phyloP scores from a whole-genome alignment of 352 stramenopile species.

The Globisporangium megalacanthum region DNA sequence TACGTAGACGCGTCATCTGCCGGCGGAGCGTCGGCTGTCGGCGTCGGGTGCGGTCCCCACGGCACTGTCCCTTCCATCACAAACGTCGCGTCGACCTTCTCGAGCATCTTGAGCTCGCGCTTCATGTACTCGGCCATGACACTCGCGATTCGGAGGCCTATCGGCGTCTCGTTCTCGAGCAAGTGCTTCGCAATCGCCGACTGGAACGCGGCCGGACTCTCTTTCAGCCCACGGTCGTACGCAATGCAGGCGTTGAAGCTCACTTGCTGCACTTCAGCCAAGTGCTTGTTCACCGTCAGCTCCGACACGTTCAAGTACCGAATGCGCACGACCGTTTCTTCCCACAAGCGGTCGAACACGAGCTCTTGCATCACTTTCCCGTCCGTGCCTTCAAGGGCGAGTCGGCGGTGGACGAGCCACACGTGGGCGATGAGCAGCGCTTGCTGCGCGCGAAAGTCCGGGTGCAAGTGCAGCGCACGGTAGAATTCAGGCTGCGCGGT shows the following conservation, averaged over 20 bases:
- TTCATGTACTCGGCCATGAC: slow-evolving; percentile 70
- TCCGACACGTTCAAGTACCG: slow-evolving; percentile 91
- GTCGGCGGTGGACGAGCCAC: slow-evolving; percentile 94
- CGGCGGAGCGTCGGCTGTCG: slow-evolving; percentile 2
- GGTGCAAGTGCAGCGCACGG: slow-evolving; percentile 47
- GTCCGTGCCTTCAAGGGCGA: slow-evolving; percentile 76
- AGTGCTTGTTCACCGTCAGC: slow-evolving; percentile 95
- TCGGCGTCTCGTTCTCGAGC: slow-evolving; percentile 60
- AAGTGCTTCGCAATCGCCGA: slow-evolving; percentile 65
- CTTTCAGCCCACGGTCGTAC: slow-evolving; percentile 89
- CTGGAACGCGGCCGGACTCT: slow-evolving; percentile 44
- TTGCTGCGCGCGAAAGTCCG: slow-evolving; percentile 91
- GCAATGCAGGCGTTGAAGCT: slow-evolving; percentile 93
- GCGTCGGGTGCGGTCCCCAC: slow-evolving; percentile 41
- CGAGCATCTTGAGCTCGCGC: slow-evolving; percentile 73
- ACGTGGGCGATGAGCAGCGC: slow-evolving; percentile 93
- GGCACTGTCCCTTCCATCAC: slow-evolving; percentile 71
- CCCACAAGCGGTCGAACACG: slow-evolving; percentile 96
- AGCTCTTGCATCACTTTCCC: slow-evolving; percentile 91
- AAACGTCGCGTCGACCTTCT: slow-evolving; percentile 68
- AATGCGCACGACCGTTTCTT: slow-evolving; percentile 93
- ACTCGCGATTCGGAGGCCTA: slow-evolving; percentile 50
- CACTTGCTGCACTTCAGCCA: slow-evolving; percentile 94
- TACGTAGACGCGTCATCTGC: slow-evolving; percentile 44
- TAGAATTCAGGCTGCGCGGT: slow-evolving; percentile 72